phyloP scores from a whole-genome alignment of 257 asterid species.

The Nicotiana knightiana region DNA sequence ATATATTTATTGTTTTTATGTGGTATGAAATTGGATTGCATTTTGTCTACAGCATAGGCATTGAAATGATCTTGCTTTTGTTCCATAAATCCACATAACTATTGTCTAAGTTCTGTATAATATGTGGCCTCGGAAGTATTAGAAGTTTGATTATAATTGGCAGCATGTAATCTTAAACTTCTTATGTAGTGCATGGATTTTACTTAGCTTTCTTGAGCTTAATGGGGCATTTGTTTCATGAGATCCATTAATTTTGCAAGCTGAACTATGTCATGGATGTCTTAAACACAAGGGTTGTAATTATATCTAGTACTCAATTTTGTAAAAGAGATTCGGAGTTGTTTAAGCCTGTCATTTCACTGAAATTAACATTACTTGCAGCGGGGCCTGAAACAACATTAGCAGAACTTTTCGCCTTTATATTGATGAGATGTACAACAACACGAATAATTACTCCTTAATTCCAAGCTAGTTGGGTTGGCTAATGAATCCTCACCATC shows the following conservation, averaged over 20 bases:
- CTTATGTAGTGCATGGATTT: background rate
- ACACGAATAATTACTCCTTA: background rate
- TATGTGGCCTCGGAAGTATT: background rate
- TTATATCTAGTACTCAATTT: background rate
- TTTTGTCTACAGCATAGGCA: background rate
- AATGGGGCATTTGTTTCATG: background rate
- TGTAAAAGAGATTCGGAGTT: background rate
- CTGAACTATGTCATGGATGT: background rate
- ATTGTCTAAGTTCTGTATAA: background rate
- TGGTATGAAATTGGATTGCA: background rate
- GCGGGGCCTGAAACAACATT: background rate
- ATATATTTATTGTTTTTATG: background rate
- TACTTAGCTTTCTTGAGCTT: background rate
- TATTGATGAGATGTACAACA: background rate
- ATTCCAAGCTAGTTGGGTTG: background rate
- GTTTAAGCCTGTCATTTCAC: background rate
- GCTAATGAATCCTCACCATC: background rate
- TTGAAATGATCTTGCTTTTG: background rate
- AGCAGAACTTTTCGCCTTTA: background rate
- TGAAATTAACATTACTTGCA: background rate
- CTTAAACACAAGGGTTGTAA: background rate
- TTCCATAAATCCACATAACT: background rate
- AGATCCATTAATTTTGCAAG: background rate
- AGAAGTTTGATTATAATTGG: background rate
- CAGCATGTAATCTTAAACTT: background rate